These are phyloP conservation scores for Vitrella brassicaformis DNA, from an alignment of 73 alveolate genomes.

Conservation along the genomic window DNA sequence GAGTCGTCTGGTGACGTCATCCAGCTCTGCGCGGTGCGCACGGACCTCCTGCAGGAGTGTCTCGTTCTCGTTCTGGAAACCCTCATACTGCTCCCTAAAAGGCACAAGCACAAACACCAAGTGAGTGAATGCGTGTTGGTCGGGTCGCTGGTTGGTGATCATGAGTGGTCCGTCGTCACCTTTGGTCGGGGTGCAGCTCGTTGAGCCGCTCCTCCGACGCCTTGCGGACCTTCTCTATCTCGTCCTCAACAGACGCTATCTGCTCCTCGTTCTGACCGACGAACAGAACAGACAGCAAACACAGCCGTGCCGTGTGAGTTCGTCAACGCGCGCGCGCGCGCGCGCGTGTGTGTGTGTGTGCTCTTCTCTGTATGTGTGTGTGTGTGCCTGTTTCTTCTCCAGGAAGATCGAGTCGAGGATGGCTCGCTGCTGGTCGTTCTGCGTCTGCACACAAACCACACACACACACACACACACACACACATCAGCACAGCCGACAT, in stretches of 20 bases:
- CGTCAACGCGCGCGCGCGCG: no score
- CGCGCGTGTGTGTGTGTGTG: no score
- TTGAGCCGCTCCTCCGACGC: conserved; percentile 57
- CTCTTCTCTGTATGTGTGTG: no score
- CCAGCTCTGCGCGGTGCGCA: conserved; percentile 45
- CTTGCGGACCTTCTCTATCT: conserved; percentile 53
- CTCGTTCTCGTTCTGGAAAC: conserved; percentile 57
- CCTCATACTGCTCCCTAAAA: conserved; percentile 58
- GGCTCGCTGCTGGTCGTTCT: conserved; percentile 60
- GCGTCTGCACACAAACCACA: background rate
- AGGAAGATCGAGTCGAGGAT: conserved; percentile 59
- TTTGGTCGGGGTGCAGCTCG: conserved; percentile 70
- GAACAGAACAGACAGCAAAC: no score
- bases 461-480: background rate
- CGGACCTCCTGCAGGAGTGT: conserved; percentile 21
- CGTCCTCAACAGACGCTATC: conserved; percentile 43
- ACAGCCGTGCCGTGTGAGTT: no score
- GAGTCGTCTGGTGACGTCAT: conserved; percentile 45
- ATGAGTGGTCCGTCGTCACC: no score
- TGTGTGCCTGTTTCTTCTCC: conserved; percentile 68
- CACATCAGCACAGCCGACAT: no score
- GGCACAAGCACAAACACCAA: no score
- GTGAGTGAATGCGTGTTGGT: no score
- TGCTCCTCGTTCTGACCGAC: conserved; percentile 57
- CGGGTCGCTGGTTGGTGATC: no score